A percentile compares a stretch with the other conserved stretches of the same genome.
phyloP scores from a whole-genome alignment of 192 early-diverging fungal species.

The Funneliformis geosporum region DNA sequence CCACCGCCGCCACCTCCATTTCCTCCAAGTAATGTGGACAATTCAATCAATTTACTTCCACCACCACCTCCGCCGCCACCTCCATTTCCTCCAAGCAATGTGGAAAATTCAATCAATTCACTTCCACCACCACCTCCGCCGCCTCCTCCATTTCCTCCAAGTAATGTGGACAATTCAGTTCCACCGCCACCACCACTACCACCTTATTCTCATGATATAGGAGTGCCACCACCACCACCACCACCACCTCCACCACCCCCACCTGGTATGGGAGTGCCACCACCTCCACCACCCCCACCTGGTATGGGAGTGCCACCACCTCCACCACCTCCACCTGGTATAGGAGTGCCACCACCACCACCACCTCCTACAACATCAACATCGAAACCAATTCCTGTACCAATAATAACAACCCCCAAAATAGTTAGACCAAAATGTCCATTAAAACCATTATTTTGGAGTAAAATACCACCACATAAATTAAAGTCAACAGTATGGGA shows the following conservation, averaged over 20 bases:
- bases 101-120: too few species aligned
- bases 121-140: background rate
- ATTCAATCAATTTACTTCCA: too few species aligned
- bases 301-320: background rate
- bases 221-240: constrained; percentile 24
- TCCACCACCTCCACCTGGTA: background rate
- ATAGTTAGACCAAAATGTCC: constrained; percentile 31
- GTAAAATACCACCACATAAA: constrained; percentile 49
- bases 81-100: constrained; percentile 27
- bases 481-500: constrained; percentile 56
- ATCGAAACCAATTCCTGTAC: constrained; percentile 31
- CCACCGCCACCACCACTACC: background rate
- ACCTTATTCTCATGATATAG: too few species aligned
- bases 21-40: constrained; percentile 8
- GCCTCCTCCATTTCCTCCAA: background rate
- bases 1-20: constrained; percentile 29
- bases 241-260: constrained; percentile 38
- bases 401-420: constrained; percentile 30
- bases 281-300: constrained; percentile 29
- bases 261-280: background rate
- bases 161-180: background rate
- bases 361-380: constrained; percentile 26
- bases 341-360: constrained; percentile 15
- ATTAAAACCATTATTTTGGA: constrained; percentile 58
- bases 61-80: background rate